phyloP scores from a whole-genome alignment of 2,329 filamentous ascomycete species.

The Penicillium sp. region DNA sequence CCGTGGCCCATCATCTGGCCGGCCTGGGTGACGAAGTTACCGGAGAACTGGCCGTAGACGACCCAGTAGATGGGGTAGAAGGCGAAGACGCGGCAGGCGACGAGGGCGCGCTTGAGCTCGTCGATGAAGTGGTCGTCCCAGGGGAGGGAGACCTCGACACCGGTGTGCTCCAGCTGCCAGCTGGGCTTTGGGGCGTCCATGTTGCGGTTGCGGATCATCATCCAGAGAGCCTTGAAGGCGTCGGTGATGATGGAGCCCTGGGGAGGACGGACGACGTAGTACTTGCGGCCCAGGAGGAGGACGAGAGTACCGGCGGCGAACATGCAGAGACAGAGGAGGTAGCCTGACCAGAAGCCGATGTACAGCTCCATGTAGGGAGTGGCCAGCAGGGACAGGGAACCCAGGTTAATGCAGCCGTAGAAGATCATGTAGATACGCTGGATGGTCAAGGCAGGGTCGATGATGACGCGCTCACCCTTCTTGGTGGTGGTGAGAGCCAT shows the following conservation, averaged over 20 bases:
- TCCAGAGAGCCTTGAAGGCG: constrained; percentile 67
- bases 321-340: constrained; percentile 65
- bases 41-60: constrained; percentile 70
- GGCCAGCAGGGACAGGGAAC: constrained; percentile 70
- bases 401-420: constrained; percentile 76
- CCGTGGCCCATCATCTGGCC: constrained; percentile 68
- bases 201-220: constrained; percentile 59
- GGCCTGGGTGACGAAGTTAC: constrained; percentile 71
- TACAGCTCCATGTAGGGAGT: constrained; percentile 72
- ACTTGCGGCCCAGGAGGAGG: constrained; percentile 55
- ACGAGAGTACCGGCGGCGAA: constrained; percentile 67
- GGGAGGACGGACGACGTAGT: constrained; percentile 56
- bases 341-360: constrained; percentile 71
- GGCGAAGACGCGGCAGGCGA: constrained; percentile 73
- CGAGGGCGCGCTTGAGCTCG: constrained; percentile 69
- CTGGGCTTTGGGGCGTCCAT: constrained; percentile 71
- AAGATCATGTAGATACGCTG: constrained; percentile 76
- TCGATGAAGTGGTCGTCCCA: constrained; percentile 76
- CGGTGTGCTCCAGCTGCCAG: constrained; percentile 62
- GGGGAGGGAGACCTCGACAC: constrained; percentile 48
- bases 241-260: constrained; percentile 70
- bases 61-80: constrained; percentile 75
- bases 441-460: constrained; percentile 70
- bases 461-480: constrained; percentile 63
- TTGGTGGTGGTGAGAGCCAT: constrained; percentile 54